Base-by-base conservation (phyloP, 2,329 filamentous ascomycete species). In the Diaporthe citriasiana region DNA sequence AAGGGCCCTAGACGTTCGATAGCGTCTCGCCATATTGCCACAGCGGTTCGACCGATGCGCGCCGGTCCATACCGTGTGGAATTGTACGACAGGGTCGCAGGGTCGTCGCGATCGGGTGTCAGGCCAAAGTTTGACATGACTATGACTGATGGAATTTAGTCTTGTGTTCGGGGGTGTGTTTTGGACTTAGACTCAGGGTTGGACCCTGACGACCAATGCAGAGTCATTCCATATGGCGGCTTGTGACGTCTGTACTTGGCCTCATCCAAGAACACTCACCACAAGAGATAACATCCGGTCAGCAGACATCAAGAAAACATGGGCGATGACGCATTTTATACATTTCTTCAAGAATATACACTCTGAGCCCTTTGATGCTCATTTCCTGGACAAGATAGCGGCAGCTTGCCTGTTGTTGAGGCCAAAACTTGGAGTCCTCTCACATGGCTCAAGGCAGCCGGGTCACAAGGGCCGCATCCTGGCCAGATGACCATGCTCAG, bases 11-110 rank as follows among this genome's bases (percentile, higher is more conserved):
- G 63, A 68, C 63, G 45, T 40, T 53, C 45, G 45, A 68, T 68
- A 53, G 63, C 63, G 63, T 53, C 63, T 65, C 33, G 63, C 63
- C 22, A 68, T 68, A 25, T 68, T 68, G 63, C 63, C 63, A 68
- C 63, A 68, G 53, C 63, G 47, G 63, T 53, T 30, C 63, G 63
- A 68, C 63, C 63, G 63, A 68, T 12, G 45, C 12, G 27, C 3
- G 17, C 60, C 30, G 60, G 22, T 50, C 60, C 45, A 66, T 51
- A 27, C 13, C 33, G 22, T 68, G 47, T 22, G 45, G 15, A 9
- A 38, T 2, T 13, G 13, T 27, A 53, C 15, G 63, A 33, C 30
- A 53, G 33, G 55, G 53, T 38, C 55, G 55, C 6, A n/a, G n/a
- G n/a, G n/a, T n/a, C n/a, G 33, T 35, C 19, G 63, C 30, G 8